Base-by-base conservation (phyloP, 106 monocot species). In the Iris macrosiphon region DNA sequence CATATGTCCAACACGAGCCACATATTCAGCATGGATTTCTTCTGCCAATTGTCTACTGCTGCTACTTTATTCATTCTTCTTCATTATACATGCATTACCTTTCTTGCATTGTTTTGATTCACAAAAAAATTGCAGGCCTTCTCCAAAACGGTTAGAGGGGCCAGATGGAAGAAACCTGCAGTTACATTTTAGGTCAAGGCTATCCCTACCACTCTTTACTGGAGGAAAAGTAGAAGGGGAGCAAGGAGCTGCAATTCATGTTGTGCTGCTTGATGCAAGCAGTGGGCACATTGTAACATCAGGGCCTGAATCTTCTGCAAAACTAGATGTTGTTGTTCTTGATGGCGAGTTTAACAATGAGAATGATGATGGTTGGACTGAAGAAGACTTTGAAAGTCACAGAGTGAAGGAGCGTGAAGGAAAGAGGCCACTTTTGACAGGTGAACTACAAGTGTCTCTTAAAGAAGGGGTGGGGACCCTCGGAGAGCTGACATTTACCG, bases 301-400 rank as follows among this genome's bases (percentile, higher is more conserved):
- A 49, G 86, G 86, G 34, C 80, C 80, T 0, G 86, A 86, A 52
- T 72, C 86, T 23, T 81, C 54, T 49, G 73, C 77, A 31, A 86
- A 81, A 63, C 58, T 86, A 49, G 86, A 86, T 33, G 58, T 86
- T 35, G 49, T 85, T 31, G 85, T 85, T 17, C 73, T 85, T 41
- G 85, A 85, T 40, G 85, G 85, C n/a, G 85, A 85, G 52, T 86
- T 86, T 51, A 86, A 81, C 34, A 80, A 86, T 66, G 86, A 86
- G 23, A 77, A 86, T 39, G 81, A 86, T 45, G 84, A 85, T 42
- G 76, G 62, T 39, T 85, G 79, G 84, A 75, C 71, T 17, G 72
- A 69, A 52, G 84, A 79, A 44, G 84, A 79, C 28, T 85, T 79
- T 58, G 84, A 85, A 48, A 71, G 68, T 48, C 67, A 86, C 59